Conservation (phyloP, 352 stramenopile genomes). For the Globisporangium megalacanthum region DNA sequence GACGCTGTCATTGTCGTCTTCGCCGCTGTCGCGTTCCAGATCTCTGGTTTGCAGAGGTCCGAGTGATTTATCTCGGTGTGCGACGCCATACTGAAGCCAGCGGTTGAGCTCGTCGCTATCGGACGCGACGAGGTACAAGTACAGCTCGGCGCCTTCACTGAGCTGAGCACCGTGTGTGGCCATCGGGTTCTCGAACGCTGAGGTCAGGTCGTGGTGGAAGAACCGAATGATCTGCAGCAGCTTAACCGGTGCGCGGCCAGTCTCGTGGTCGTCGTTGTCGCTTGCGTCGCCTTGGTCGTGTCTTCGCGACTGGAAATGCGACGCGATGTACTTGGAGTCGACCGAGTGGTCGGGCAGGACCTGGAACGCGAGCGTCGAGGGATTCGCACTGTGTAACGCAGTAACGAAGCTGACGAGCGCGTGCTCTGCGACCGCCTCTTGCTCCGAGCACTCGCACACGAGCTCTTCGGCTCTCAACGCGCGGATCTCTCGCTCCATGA, state of each 20-base stretch:
- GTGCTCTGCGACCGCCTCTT: slow-evolving; percentile 40
- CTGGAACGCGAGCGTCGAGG: slow-evolving; percentile 37
- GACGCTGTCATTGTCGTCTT: not conserved
- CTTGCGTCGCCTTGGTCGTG: too few relatives aligned
- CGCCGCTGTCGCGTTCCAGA: too few relatives aligned
- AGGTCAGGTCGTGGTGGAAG: slow-evolving; percentile 29
- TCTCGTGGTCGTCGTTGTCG: too few relatives aligned
- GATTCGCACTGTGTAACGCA: slow-evolving; percentile 28
- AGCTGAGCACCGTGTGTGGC: not conserved
- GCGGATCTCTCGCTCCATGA: slow-evolving; percentile 17
- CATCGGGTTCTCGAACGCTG: slow-evolving; percentile 20
- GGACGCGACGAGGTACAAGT: slow-evolving; percentile 33
- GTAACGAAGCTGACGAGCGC: slow-evolving; percentile 27
- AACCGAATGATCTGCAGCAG: slow-evolving; percentile 48
- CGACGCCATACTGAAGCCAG: slow-evolving; percentile 33
- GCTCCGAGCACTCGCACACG: slow-evolving; percentile 37
- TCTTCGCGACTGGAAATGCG: slow-evolving; percentile 20
- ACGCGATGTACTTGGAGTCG: slow-evolving; percentile 42
- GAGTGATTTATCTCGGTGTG: not conserved
- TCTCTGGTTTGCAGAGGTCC: too few relatives aligned
- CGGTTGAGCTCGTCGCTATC: slow-evolving; percentile 24
- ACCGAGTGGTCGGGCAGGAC: slow-evolving; percentile 33
- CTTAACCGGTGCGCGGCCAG: slow-evolving; percentile 1
- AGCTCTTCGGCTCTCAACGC: slow-evolving; percentile 26
- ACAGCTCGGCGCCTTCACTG: slow-evolving; percentile 26